Conservation (phyloP, 2,329 filamentous ascomycete species). For the Claviceps paspali region DNA sequence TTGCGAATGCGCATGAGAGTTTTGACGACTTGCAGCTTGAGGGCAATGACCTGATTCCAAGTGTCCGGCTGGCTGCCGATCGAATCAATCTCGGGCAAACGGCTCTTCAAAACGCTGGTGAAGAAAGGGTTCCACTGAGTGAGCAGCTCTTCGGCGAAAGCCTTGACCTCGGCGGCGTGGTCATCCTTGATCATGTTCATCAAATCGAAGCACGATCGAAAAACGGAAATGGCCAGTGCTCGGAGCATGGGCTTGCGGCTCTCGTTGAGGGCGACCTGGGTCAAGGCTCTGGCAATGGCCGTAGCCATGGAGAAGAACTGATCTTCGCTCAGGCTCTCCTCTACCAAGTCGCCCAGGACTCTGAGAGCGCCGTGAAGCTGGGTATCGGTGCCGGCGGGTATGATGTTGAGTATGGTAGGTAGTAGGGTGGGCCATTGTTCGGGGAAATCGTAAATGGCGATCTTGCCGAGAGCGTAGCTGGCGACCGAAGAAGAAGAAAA, state of each 20-base stretch:
- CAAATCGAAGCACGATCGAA: constrained; percentile 83
- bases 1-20: constrained; percentile 77
- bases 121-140: constrained; percentile 84
- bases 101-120: constrained; percentile 58
- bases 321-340: constrained; percentile 83
- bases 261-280: constrained; percentile 65
- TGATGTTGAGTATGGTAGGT: constrained; percentile 60
- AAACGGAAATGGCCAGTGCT: constrained; percentile 77
- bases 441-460: constrained; percentile 84
- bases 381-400: constrained; percentile 58
- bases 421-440: constrained; percentile 89
- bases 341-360: constrained; percentile 78
- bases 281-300: constrained; percentile 72
- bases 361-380: constrained; percentile 82
- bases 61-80: constrained; percentile 39
- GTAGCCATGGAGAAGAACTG: constrained; percentile 87
- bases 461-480: constrained; percentile 73
- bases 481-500: not conserved
- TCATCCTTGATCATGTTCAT: constrained; percentile 95
- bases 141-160: constrained; percentile 77
- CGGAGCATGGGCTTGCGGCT: constrained; percentile 60
- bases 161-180: constrained; percentile 70
- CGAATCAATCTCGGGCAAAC: constrained; percentile 48
- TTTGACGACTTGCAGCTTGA: constrained; percentile 92
- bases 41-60: constrained; percentile 69